A percentile compares a stretch with the other conserved stretches of the same genome.
Evolutionary conservation across 345 rosid species (phyloP).

Genomic region (Sisymbrium irio): DNA sequence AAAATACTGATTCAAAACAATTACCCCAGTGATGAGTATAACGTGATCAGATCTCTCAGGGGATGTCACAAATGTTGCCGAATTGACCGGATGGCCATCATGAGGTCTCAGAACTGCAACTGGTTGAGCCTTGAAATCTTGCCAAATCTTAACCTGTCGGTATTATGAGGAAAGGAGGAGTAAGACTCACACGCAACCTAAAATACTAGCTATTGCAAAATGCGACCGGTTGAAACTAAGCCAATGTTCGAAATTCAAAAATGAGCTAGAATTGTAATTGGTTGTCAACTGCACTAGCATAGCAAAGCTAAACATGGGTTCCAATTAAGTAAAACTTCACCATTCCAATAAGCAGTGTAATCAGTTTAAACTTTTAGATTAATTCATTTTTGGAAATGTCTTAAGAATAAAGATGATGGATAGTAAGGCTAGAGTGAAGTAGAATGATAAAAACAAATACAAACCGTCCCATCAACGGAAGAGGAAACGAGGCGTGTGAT

Average conservation of each 20-base stretch:
- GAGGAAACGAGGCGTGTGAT: conserved; percentile 80
- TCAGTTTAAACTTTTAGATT: neutral
- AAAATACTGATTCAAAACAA: neutral
- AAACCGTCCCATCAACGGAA: conserved; percentile 82
- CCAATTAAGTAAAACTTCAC: neutral
- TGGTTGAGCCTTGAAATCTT: conserved; percentile 65
- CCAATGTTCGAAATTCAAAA: neutral
- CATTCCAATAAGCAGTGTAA: neutral
- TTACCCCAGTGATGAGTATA: conserved; percentile 83
- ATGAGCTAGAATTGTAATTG: neutral
- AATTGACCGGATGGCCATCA: conserved; percentile 76
- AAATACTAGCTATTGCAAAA: neutral
- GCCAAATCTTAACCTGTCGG: conserved; percentile 90
- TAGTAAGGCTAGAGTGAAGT: neutral
- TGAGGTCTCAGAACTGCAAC: conserved; percentile 77
- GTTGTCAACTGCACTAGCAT: conserved; percentile 1
- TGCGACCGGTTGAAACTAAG: neutral
- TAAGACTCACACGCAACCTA: neutral
- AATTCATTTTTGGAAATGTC: neutral
- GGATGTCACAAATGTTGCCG: conserved; percentile 66
- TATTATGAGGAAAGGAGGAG: neutral
- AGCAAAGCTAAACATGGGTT: neutral
- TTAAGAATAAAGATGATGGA: neutral
- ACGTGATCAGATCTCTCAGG: conserved; percentile 78
- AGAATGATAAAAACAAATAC: conserved; percentile 35